Base-by-base conservation (phyloP, 2,329 filamentous ascomycete genomes). In the Anthostomella pinea region DNA sequence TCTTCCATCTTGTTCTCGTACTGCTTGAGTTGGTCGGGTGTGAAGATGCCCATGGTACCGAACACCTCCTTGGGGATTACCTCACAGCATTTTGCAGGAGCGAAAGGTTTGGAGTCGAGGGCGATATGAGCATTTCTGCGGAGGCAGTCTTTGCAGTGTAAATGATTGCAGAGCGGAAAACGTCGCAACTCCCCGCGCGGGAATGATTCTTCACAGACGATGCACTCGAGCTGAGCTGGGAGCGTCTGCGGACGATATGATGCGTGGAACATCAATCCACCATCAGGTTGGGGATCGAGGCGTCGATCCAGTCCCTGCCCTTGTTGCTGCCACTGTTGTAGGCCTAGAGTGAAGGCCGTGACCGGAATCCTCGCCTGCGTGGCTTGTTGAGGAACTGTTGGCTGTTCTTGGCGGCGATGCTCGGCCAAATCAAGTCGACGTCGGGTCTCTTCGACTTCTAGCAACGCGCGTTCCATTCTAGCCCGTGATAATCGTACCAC, bases 1-100 rank as follows among this genome's bases (percentile, higher is more conserved):
- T 52, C 49, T 24, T 52, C 43, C 6, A 49, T 27, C 18, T 29
- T 42, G 4, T 5, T 8, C 8, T 3, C 11, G 29, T 54, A 54
- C 5, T 19, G 11, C 3, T 17, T 18, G 5, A 35, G 2, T 13
- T 52, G 42, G 3, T 43, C 24, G 2, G 6, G 6, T 4, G 37
- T 35, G 15, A 52, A 30, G 5, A 27, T 27, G 3, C 25, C 25
- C 8, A n/a, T 8, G 1, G 8, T 0, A 2, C 3, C 5, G 13
- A 53, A 26, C 3, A 14, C 3, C 7, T 38, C 30, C 9, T 4
- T 26, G 3, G 41, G 22, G 5, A 53, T 38, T 3, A 49, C 34
- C 0, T 7, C 3, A 19, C 51, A 53, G 21, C 51, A 53, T 30
- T 36, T 48, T 2, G 44, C 45, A 0, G 49, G 47, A 0, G 3